Evolutionary conservation across 2,329 filamentous ascomycete species (phyloP).

Genomic region (Trichophyton schoenleinii): DNA sequence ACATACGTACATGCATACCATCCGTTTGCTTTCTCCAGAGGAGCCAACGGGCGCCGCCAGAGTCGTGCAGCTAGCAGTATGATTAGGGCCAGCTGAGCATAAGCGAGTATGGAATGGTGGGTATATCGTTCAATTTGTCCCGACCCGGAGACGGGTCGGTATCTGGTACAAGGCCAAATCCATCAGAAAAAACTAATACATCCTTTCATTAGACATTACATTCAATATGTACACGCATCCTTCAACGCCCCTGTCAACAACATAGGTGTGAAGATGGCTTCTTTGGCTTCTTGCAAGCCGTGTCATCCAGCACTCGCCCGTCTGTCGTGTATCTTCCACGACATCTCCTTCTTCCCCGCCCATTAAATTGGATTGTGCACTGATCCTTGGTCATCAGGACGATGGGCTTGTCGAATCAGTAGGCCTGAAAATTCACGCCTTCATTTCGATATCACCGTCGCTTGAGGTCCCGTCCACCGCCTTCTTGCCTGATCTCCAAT

Average conservation of each 20-base stretch:
- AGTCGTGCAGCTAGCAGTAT: neutral
- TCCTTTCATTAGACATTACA: neutral
- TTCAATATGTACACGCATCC: neutral
- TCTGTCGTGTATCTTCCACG: neutral
- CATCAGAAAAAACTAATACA: neutral
- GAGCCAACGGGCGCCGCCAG: neutral
- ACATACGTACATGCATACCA: no score
- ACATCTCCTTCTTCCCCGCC: neutral
- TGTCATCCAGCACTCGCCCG: neutral
- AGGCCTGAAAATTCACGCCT: neutral
- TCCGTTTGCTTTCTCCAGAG: neutral
- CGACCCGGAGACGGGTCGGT: neutral
- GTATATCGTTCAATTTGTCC: neutral
- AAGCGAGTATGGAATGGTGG: neutral
- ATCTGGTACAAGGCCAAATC: neutral
- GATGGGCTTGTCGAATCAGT: neutral
- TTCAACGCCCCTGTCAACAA: neutral
- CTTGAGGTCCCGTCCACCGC: neutral
- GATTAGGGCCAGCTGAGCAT: neutral
- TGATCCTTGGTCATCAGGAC: neutral
- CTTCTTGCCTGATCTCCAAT: neutral
- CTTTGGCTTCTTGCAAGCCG: neutral
- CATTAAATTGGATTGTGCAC: neutral
- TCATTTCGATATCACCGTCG: neutral
- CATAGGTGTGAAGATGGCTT: no score